phyloP scores from a whole-genome alignment of 306 rosid species.

The Lathyrus aphaca region DNA sequence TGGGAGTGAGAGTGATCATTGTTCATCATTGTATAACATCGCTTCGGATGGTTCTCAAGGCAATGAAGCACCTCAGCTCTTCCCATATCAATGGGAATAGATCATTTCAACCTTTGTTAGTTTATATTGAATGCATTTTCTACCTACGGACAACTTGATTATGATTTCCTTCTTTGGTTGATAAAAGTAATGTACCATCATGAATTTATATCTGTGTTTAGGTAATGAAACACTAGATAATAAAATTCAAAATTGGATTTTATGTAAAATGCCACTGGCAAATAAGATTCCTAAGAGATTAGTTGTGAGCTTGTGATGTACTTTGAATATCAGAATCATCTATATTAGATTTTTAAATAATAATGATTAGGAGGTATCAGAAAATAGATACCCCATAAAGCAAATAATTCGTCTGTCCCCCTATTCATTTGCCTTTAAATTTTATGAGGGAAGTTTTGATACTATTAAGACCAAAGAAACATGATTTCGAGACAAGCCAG shows the following conservation, averaged over 20 bases:
- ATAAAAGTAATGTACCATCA: not conserved
- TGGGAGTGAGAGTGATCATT: constrained; percentile 52
- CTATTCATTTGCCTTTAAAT: no score
- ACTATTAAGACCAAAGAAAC: no score
- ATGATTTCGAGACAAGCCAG: no score
- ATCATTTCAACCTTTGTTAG: constrained; percentile 4
- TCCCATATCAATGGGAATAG: constrained; percentile 82
- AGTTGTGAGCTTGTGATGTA: no score
- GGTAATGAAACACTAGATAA: not conserved
- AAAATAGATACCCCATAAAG: no score
- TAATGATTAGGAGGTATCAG: no score
- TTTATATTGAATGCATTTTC: not conserved
- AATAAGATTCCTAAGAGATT: no score
- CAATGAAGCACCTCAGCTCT: constrained; percentile 62
- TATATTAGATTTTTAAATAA: no score
- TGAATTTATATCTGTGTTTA: not conserved
- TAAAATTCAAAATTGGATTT: not conserved
- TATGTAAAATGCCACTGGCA: no score
- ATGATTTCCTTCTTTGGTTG: not conserved
- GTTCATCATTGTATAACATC: constrained; percentile 62
- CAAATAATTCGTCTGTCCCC: no score
- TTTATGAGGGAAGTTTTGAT: no score
- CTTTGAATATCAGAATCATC: no score
- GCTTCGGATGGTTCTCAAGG: constrained; percentile 59
- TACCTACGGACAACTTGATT: not conserved